phyloP scores from a whole-genome alignment of 352 stramenopile species.

The Peronospora tabacina region DNA sequence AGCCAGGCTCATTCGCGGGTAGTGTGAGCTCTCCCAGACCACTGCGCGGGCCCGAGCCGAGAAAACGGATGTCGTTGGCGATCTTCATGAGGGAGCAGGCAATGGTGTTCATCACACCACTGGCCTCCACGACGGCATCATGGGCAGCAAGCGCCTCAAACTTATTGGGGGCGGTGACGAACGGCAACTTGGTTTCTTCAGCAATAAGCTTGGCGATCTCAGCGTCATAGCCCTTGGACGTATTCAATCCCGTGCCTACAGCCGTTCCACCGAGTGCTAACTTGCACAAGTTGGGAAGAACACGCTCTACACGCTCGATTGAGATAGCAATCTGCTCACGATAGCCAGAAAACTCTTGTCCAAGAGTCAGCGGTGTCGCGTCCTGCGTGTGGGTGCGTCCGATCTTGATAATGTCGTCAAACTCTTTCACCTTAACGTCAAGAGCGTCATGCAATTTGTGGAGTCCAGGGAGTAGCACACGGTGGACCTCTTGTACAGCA shows the following conservation, averaged over 20 bases:
- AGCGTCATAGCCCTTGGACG: constrained; percentile 88
- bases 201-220: constrained; percentile 91
- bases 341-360: constrained; percentile 96
- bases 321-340: constrained; percentile 87
- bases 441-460: constrained; percentile 80
- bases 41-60: constrained; percentile 50
- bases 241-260: constrained; percentile 92
- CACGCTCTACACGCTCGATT: constrained; percentile 79
- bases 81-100: constrained; percentile 74
- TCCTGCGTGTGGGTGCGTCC: constrained; percentile 93
- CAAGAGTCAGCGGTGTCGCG: constrained; percentile 93
- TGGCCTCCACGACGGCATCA: constrained; percentile 61
- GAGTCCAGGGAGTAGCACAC: constrained; percentile 63
- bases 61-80: constrained; percentile 69
- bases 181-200: constrained; percentile 88
- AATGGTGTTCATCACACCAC: constrained; percentile 63
- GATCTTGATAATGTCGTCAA: constrained; percentile 95
- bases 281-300: constrained; percentile 85
- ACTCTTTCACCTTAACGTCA: constrained; percentile 85
- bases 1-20: constrained; percentile 60
- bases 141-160: constrained; percentile 82
- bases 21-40: constrained; percentile 56
- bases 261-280: constrained; percentile 92
- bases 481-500: constrained; percentile 80
- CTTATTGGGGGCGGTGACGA: constrained; percentile 96